phyloP scores from a whole-genome alignment of 2,329 filamentous ascomycete species.

The Arthroderma sp. region DNA sequence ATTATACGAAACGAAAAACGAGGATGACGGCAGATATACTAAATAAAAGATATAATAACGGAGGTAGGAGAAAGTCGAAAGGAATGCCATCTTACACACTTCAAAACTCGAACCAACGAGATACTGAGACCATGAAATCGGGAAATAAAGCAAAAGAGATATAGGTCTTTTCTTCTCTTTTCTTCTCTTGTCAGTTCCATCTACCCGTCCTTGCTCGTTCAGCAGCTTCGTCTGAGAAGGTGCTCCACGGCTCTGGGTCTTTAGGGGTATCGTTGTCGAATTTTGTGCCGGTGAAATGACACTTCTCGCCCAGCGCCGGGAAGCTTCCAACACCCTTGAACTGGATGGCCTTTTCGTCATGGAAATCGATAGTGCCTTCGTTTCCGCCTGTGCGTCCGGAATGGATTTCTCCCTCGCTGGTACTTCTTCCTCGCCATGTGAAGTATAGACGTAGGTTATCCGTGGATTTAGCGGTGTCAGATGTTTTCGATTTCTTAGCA shows the following conservation, averaged over 20 bases:
- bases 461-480: background rate
- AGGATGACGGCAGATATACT: too few species aligned
- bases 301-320: slow-evolving; percentile 7
- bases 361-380: slow-evolving; percentile 10
- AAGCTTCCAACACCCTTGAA: slow-evolving; percentile 10
- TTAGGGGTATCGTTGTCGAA: slow-evolving; percentile 3
- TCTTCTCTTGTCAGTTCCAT: slow-evolving; percentile 3
- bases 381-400: background rate
- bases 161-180: background rate
- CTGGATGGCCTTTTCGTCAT: slow-evolving; percentile 2
- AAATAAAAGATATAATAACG: too few species aligned
- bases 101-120: too few species aligned
- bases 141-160: background rate
- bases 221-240: slow-evolving; percentile 5
- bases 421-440: slow-evolving; percentile 10
- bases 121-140: too few species aligned
- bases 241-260: slow-evolving; percentile 6
- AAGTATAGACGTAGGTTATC: slow-evolving; percentile 7
- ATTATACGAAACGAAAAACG: too few species aligned
- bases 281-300: slow-evolving; percentile 9
- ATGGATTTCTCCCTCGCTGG: slow-evolving; percentile 6
- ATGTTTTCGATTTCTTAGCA: slow-evolving; percentile 3
- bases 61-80: too few species aligned
- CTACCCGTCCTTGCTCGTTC: background rate
- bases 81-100: too few species aligned